A percentile compares a stretch with the other conserved stretches of the same genome.
These are phyloP conservation scores for Talaromyces sp. DNA, from an alignment of 2,329 filamentous ascomycete genomes.

Conservation along the genomic window DNA sequence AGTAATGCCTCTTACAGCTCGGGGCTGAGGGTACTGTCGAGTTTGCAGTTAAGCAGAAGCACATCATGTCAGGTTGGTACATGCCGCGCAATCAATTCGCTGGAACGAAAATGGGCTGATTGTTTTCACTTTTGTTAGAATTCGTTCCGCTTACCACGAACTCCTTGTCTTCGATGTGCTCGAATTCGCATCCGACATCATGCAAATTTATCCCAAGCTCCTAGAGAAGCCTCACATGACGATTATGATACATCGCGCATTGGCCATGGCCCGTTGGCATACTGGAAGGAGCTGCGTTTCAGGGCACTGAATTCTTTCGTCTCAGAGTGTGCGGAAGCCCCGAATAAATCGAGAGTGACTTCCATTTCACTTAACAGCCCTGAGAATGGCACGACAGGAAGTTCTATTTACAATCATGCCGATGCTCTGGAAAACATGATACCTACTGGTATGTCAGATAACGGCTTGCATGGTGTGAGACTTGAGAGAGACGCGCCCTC, in stretches of 20 bases:
- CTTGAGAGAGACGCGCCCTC: background rate
- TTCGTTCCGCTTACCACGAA: background rate
- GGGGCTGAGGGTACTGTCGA: slow-evolving; percentile 38
- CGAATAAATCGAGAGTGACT: background rate
- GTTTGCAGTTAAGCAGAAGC: slow-evolving; percentile 27
- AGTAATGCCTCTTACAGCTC: slow-evolving; percentile 40
- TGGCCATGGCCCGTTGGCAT: background rate
- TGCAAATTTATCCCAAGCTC: background rate
- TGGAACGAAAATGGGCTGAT: background rate
- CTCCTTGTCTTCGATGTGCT: background rate
- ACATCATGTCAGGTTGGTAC: slow-evolving; percentile 27
- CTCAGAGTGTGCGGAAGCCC: background rate
- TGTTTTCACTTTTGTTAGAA: background rate
- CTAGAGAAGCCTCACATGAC: background rate
- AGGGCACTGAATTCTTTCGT: slow-evolving; percentile 2
- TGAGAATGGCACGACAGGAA: background rate
- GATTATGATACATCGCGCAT: background rate
- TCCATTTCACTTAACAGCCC: background rate
- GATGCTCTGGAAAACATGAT: background rate
- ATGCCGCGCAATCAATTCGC: background rate
- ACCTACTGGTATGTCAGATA: background rate
- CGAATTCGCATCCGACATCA: background rate
- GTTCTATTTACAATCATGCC: background rate
- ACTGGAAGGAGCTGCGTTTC: slow-evolving; percentile 10
- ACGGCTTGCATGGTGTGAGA: background rate